A percentile compares a stretch with the other conserved stretches of the same genome.
phyloP scores from a whole-genome alignment of 139 green algal genomes.

The Chlorella sp. region DNA sequence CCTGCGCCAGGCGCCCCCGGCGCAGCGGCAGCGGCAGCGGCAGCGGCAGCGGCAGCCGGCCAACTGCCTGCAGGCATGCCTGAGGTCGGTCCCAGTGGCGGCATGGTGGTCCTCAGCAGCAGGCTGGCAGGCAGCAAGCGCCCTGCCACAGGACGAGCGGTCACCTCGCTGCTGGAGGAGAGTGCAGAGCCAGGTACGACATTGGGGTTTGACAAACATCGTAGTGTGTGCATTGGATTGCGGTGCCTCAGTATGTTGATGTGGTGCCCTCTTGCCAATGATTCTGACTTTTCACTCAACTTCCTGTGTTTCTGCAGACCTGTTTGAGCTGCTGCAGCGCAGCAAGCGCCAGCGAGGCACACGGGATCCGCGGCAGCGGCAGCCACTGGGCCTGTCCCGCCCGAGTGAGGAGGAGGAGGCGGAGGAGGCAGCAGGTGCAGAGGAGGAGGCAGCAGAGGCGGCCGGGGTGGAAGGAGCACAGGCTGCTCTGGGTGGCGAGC shows the following conservation, averaged over 20 bases:
- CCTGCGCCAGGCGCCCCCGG: neutral
- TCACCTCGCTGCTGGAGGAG: neutral
- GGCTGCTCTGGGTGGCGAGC: neutral
- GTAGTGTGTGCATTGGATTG: no score
- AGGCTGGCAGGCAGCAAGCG: neutral
- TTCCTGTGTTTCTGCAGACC: neutral
- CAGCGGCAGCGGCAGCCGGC: no score
- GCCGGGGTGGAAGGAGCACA: neutral
- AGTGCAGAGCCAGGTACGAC: constrained; percentile 7
- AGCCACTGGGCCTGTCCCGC: neutral
- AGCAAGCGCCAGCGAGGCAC: constrained; percentile 10
- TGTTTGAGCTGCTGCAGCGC: constrained; percentile 1
- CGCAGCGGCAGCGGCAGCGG: neutral
- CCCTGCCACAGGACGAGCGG: no score
- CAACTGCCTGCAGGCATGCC: neutral
- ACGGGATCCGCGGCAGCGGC: neutral
- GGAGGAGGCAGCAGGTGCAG: neutral
- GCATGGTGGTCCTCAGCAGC: neutral
- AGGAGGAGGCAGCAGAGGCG: neutral
- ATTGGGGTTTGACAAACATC: no score
- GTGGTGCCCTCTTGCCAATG: neutral
- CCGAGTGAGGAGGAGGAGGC: neutral
- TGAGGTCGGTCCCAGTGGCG: neutral
- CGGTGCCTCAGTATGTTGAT: no score
- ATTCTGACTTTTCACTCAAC: neutral